Evolutionary conservation across 352 stramenopile species (phyloP).

Genomic region (Pythium brachiatum): DNA sequence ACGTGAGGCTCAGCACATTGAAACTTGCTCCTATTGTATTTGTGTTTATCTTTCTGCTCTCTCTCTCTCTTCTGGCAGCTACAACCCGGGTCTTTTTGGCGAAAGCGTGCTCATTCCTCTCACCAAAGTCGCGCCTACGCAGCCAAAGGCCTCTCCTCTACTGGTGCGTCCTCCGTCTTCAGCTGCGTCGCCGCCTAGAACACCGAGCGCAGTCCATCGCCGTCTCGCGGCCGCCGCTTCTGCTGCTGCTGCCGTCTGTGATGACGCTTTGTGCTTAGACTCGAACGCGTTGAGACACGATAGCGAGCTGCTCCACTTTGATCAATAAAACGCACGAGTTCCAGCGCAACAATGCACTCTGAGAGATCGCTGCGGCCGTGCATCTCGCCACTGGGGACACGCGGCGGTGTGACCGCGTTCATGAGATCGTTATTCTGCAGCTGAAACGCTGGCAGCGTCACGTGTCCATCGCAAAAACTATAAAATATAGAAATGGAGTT

Average conservation of each 20-base stretch:
- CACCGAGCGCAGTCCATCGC: slow-evolving; percentile 3
- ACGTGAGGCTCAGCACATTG: no score
- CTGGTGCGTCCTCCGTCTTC: neutral
- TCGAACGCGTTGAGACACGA: slow-evolving; percentile 13
- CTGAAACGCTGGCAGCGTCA: slow-evolving; percentile 39
- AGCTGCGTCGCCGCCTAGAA: neutral
- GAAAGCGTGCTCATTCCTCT: slow-evolving; percentile 53
- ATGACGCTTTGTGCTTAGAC: neutral
- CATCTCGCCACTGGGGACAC: neutral
- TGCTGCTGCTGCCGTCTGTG: neutral
- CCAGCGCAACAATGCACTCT: no score
- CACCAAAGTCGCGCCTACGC: neutral
- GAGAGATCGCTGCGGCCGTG: neutral
- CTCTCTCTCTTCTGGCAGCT: neutral
- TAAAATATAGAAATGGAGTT: no score
- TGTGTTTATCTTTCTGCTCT: neutral
- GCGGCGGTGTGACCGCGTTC: slow-evolving; percentile 30
- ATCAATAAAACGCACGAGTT: slow-evolving; percentile 22
- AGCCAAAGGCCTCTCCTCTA: neutral
- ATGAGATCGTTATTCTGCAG: slow-evolving; percentile 49
- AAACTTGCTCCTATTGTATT: neutral
- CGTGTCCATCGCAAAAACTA: no score
- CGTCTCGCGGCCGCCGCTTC: slow-evolving; percentile 11
- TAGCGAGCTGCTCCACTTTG: slow-evolving; percentile 49
- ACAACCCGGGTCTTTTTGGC: neutral